phyloP scores from a whole-genome alignment of 2,329 filamentous ascomycete genomes.

The Madurella fahalii region DNA sequence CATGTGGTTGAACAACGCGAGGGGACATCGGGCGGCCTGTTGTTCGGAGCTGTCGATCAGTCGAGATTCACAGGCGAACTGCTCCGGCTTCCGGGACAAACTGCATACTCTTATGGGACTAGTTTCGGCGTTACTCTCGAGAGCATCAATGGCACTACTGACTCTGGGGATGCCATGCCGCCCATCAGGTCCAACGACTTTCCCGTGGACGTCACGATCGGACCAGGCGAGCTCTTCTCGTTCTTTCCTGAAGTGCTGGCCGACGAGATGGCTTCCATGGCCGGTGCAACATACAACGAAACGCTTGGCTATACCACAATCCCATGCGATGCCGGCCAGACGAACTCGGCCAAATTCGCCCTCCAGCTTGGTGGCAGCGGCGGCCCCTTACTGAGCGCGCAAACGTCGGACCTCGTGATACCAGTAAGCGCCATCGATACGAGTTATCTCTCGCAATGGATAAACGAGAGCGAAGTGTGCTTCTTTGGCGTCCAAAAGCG shows the following conservation, averaged over 20 bases:
- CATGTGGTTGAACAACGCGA: constrained; percentile 31
- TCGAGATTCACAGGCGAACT: constrained; percentile 27
- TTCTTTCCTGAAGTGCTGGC: constrained; percentile 26
- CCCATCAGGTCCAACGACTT: constrained; percentile 20
- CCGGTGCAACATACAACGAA: constrained; percentile 26
- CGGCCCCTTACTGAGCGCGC: constrained; percentile 28
- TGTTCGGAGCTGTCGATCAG: constrained; percentile 32
- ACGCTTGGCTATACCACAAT: constrained; percentile 18
- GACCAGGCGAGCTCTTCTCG: constrained; percentile 26
- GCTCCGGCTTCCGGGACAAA: constrained; percentile 16
- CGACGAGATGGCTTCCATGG: constrained; percentile 27
- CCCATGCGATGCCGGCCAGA: constrained; percentile 25
- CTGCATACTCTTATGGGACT: neutral
- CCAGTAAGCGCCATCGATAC: constrained; percentile 9
- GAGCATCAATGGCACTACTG: constrained; percentile 19
- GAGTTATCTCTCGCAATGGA: neutral
- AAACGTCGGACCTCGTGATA: constrained; percentile 30
- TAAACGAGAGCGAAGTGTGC: constrained; percentile 18
- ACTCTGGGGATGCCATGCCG: constrained; percentile 1
- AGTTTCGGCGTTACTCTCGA: constrained; percentile 14
- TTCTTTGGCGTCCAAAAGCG: constrained; percentile 32
- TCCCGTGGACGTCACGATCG: constrained; percentile 20
- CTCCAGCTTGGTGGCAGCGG: constrained; percentile 27
- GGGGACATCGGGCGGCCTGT: constrained; percentile 28
- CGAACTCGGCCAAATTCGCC: constrained; percentile 22